Evolutionary conservation across 176 grass and related monocot species (phyloP), one percentile per base, ranked within the genome.

Genomic region (Pontederia paniculata): DNA sequence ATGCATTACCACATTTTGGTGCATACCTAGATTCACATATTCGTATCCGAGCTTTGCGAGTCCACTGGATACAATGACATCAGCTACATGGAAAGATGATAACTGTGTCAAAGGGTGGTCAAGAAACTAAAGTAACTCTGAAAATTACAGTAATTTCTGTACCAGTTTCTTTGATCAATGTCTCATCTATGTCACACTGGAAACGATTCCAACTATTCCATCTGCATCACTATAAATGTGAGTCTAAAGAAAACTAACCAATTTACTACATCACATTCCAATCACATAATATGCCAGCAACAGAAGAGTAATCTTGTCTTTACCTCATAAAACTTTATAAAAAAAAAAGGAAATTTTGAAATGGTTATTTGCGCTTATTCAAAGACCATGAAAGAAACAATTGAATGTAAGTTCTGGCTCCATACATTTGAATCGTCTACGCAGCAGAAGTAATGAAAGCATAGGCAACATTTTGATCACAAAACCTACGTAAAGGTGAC

Each of bases 121-220:
- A 63, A 48, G 12, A 54, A 59, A 19, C 62, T 8, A 7, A 10
- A 16, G 10, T 12, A 23, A 68, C 17, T 45, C 12, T 18, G 17
- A 44, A 46, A 37, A 15, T 7, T 42, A 9, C 54, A n/a, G 47
- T 12, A n/a, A 10, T 17, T 18, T 1, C 51, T 67, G 42, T 9
- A 89, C 86, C 86, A 0, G 86, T 78, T 70, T 49, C 50, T 52
- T 60, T 69, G 65, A 84, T 60, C 54, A 74, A 51, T 12, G 60
- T 69, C 74, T 89, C 86, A 56, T 81, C 77, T 59, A 84, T 69
- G 54, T 54, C 46, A 59, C 86, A 84, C 9, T 17, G 50, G 60
- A 78, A 89, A 44, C 77, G 77, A 52, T 89, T 89, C 86, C 86
- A 89, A 42, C 86, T 89, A 69, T 69, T 89, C 86, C 86, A 89